Conservation (phyloP, 208 protist species). For the Leishmania turanica region DNA sequence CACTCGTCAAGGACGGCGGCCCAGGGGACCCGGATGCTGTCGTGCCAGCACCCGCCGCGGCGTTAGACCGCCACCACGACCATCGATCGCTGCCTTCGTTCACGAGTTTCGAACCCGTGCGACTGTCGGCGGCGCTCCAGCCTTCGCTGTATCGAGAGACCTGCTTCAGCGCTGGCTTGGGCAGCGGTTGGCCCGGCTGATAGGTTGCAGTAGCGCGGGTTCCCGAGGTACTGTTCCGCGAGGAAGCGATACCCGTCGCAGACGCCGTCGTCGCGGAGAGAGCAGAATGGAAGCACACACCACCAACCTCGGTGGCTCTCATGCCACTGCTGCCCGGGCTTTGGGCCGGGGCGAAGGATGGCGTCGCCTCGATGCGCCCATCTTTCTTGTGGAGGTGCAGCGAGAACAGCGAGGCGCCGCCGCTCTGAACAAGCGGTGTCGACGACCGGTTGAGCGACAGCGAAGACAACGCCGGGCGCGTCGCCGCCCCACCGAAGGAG, state of each 20-base stretch:
- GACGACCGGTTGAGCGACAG: background rate
- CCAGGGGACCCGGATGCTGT: background rate
- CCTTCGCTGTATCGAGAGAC: conserved; percentile 23
- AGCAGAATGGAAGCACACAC: background rate
- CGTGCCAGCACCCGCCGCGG: background rate
- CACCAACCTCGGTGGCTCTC: background rate
- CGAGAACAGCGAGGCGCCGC: conserved; percentile 9
- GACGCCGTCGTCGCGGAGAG: background rate
- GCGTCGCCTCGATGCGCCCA: conserved; percentile 16
- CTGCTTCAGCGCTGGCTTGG: conserved; percentile 26
- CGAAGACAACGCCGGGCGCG: background rate
- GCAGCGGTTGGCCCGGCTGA: conserved; percentile 25
- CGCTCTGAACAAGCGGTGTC: background rate
- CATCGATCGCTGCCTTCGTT: background rate
- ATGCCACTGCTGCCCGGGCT: background rate
- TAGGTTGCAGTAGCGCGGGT: conserved; percentile 13
- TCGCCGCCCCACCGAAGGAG: background rate
- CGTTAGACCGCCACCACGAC: background rate
- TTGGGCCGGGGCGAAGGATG: background rate
- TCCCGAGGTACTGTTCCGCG: background rate
- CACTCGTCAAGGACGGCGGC: background rate
- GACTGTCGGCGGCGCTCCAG: background rate
- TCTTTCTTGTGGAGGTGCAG: conserved; percentile 25
- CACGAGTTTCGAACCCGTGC: background rate
- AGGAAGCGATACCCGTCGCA: background rate